phyloP scores from a whole-genome alignment of 495 filamentous ascomycete species.

The Usnea hakonensis region DNA sequence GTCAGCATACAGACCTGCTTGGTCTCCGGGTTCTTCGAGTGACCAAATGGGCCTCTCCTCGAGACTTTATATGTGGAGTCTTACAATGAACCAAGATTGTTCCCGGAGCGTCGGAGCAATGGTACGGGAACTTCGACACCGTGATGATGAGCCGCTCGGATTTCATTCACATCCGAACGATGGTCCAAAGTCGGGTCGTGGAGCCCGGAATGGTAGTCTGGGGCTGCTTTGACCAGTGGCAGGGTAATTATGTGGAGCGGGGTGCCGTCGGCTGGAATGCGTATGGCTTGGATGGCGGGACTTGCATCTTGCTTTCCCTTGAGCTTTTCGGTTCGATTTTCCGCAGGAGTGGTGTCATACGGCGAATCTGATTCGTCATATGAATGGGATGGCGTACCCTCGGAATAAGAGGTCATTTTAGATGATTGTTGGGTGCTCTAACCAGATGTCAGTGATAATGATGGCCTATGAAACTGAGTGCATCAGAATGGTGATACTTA shows the following conservation, averaged over 20 bases:
- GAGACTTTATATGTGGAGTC: background rate
- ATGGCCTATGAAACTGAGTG: no score
- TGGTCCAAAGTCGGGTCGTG: background rate
- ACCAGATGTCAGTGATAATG: no score
- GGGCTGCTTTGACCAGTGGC: background rate
- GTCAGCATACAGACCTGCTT: background rate
- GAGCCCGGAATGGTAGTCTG: background rate
- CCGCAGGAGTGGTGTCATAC: background rate
- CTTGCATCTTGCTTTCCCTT: background rate
- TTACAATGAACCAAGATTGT: background rate
- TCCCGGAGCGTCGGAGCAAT: no score
- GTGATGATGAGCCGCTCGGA: background rate
- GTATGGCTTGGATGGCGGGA: constrained; percentile 2
- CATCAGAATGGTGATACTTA: no score
- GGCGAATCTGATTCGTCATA: background rate
- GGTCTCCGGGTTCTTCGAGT: background rate
- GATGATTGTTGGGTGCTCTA: no score
- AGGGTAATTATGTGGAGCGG: background rate
- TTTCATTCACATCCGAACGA: background rate
- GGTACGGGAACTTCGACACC: background rate
- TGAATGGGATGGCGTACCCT: background rate
- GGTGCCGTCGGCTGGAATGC: constrained; percentile 7
- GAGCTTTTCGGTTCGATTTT: background rate
- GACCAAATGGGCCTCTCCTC: background rate
- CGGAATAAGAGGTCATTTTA: background rate